A percentile compares a stretch with the other conserved stretches of the same genome.
Evolutionary conservation across 495 filamentous ascomycete species (phyloP).

Genomic region (Neurospora discreta): DNA sequence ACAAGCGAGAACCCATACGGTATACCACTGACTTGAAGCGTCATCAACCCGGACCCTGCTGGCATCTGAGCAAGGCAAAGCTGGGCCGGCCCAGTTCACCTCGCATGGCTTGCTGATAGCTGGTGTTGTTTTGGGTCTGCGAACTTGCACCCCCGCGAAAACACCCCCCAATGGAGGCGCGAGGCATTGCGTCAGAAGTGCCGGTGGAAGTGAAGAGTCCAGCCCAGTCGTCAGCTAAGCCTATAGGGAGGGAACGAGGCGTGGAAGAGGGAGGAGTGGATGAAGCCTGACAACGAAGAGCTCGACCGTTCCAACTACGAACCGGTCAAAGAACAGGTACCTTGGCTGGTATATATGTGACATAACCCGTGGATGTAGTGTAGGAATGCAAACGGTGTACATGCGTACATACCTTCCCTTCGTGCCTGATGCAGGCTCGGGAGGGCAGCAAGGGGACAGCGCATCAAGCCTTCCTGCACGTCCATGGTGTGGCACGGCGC

Average conservation of each 20-base stretch:
- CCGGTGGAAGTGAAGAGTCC: not conserved
- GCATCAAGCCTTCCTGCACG: slow-evolving; percentile 24
- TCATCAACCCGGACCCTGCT: slow-evolving; percentile 14
- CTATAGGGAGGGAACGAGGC: no score
- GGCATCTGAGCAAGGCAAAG: slow-evolving; percentile 7
- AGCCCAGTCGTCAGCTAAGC: not conserved
- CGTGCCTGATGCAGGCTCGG: slow-evolving; percentile 14
- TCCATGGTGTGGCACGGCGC: slow-evolving; percentile 3
- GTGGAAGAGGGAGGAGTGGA: not conserved
- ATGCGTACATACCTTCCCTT: not conserved
- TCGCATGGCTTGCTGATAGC: slow-evolving; percentile 12
- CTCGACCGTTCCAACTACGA: not conserved
- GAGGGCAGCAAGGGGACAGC: slow-evolving; percentile 17
- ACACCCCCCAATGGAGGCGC: slow-evolving; percentile 4
- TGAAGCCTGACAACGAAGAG: not conserved
- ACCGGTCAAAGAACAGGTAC: not conserved
- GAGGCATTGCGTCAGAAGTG: slow-evolving; percentile 13
- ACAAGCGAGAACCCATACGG: slow-evolving; percentile 4
- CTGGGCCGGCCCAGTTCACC: slow-evolving; percentile 10
- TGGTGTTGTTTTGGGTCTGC: not conserved
- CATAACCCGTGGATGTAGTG: not conserved
- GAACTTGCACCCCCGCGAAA: not conserved
- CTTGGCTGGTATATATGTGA: not conserved
- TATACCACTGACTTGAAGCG: slow-evolving; percentile 12
- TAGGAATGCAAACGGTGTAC: not conserved